A percentile compares a stretch with the other conserved stretches of the same genome.
Evolutionary conservation across 1,139 yeast genomes (phyloP).

Genomic region (Diutina catenulata): DNA sequence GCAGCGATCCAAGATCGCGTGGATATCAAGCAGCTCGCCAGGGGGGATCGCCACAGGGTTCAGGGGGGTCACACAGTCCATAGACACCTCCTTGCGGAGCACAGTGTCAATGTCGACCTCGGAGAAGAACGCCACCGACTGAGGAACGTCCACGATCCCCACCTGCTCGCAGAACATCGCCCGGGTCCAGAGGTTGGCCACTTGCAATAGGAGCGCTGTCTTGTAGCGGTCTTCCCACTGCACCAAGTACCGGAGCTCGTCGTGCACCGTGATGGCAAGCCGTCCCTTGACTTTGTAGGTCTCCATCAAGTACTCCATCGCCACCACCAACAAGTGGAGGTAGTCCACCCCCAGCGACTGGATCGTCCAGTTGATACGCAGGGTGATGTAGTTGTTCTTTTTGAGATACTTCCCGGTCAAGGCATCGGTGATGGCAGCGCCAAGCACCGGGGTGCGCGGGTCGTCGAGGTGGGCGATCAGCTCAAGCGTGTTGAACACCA

Average conservation of each 20-base stretch:
- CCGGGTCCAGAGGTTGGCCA: slow-evolving; percentile 91
- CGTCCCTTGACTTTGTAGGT: slow-evolving; percentile 67
- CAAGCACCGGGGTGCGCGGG: slow-evolving; percentile 86
- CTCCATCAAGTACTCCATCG: slow-evolving; percentile 75
- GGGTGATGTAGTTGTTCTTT: slow-evolving; percentile 62
- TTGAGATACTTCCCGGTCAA: slow-evolving; percentile 55
- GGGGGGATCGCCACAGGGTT: slow-evolving; percentile 60
- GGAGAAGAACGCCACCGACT: slow-evolving; percentile 90
- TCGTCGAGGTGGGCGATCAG: slow-evolving; percentile 72
- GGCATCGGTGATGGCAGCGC: slow-evolving; percentile 89
- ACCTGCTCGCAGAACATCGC: slow-evolving; percentile 91
- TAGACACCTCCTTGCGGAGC: slow-evolving; percentile 75
- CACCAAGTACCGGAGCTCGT: slow-evolving; percentile 78
- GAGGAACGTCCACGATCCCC: slow-evolving; percentile 85
- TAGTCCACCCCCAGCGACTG: slow-evolving; percentile 98
- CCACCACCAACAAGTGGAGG: slow-evolving; percentile 67
- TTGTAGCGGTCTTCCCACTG: slow-evolving; percentile 61
- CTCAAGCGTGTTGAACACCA: slow-evolving; percentile 82
- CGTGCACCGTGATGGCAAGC: slow-evolving; percentile 82
- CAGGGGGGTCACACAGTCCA: slow-evolving; percentile 88
- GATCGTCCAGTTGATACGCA: slow-evolving; percentile 94
- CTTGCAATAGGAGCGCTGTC: slow-evolving; percentile 75
- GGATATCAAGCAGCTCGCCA: slow-evolving; percentile 68
- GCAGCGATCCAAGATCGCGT: slow-evolving; percentile 17
- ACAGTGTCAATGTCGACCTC: slow-evolving; percentile 87